A percentile compares a stretch with the other conserved stretches of the same genome.
Conservation (phyloP, 371 early-diverging fungal genomes). For the Mucor plumbeus region DNA sequence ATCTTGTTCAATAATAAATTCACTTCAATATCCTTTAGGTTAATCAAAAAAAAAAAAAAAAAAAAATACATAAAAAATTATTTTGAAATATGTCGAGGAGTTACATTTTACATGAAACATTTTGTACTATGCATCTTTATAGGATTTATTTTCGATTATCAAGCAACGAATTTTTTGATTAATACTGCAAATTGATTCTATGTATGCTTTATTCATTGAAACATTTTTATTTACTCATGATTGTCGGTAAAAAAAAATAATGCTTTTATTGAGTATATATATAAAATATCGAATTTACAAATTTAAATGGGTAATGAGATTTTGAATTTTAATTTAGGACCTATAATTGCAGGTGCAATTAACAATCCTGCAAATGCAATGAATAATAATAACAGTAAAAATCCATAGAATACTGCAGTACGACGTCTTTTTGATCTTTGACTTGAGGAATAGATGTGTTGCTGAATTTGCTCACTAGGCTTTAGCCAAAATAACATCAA, state of each 20-base stretch:
- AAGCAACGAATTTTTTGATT: no score
- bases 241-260: neutral
- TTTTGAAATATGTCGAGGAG: no score
- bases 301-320: slow-evolving; percentile 25
- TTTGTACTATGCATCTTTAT: no score
- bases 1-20: slow-evolving; percentile 19
- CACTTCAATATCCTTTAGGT: slow-evolving; percentile 18
- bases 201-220: no score
- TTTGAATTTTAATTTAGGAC: slow-evolving; percentile 26
- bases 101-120: no score
- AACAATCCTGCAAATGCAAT: slow-evolving; percentile 21
- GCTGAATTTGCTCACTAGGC: slow-evolving; percentile 76
- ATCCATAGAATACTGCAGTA: slow-evolving; percentile 66
- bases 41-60: slow-evolving; percentile 5
- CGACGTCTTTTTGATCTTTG: slow-evolving; percentile 62
- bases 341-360: slow-evolving; percentile 27
- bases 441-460: slow-evolving; percentile 72
- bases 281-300: neutral
- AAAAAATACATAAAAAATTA: neutral
- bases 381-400: slow-evolving; percentile 50
- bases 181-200: no score
- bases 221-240: no score
- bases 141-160: no score
- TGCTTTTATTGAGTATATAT: no score
- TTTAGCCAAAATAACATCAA: slow-evolving; percentile 83